Evolutionary conservation across 257 asterid genomes (phyloP).

Genomic region (Nicotiana attenuata): DNA sequence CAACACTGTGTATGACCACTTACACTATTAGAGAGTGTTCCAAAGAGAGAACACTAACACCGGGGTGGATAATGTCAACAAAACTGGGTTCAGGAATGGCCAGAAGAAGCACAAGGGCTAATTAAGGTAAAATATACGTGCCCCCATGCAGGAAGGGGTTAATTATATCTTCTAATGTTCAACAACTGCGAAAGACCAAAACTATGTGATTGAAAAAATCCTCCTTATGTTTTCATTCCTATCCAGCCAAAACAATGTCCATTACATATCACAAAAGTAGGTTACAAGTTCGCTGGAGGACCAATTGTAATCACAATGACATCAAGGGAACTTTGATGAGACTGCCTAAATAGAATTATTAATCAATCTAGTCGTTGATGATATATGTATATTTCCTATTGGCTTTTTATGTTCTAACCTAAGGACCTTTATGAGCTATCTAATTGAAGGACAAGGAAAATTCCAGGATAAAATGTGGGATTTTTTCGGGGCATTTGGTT

Average conservation of each 20-base stretch:
- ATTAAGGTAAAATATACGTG: too few species aligned
- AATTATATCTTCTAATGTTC: background rate
- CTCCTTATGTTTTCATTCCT: background rate
- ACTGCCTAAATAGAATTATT: background rate
- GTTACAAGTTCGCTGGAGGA: background rate
- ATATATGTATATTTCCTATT: background rate
- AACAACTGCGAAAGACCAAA: background rate
- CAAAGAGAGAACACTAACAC: too few species aligned
- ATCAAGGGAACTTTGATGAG: background rate
- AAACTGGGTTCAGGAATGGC: background rate
- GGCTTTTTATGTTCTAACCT: background rate
- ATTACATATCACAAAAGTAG: background rate
- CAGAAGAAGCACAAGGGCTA: background rate
- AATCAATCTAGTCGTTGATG: background rate
- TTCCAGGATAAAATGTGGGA: background rate
- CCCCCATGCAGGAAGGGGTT: too few species aligned
- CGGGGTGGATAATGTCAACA: background rate
- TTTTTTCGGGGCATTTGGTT: background rate
- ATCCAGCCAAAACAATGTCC: background rate
- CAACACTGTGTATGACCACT: background rate
- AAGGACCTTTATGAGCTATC: background rate
- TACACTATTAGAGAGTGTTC: background rate
- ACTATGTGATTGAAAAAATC: too few species aligned
- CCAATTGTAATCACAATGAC: background rate
- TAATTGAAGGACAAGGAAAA: background rate